Base-by-base conservation (phyloP, 192 early-diverging fungal species). In the Entomortierella parvispora region DNA sequence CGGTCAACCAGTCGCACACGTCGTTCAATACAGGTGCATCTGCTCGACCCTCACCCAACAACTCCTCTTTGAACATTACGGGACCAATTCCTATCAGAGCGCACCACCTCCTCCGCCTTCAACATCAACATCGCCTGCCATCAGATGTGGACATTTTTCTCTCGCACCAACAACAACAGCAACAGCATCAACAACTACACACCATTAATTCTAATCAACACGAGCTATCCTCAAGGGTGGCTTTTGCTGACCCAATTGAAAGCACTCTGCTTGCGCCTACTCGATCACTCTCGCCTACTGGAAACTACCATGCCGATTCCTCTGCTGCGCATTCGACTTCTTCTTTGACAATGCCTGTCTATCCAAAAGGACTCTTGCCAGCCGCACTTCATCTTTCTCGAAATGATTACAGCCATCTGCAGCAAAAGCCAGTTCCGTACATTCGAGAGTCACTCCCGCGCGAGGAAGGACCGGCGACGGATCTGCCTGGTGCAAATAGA, bases 361-460 rank as follows among this genome's bases (percentile, higher is more conserved):
- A 28, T 23, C 25, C 32, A n/a, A 63, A 25, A 20, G 48, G n/a
- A 9, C 23, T 25, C 9, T 22, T 25, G n/a, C 23, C 48, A 20
- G 20, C 48, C 8, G 48, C 48, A 2, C 52, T 43, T 31, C 50
- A 55, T 53, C 34, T 9, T 33, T n/a, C 49, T 50, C 0, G 29
- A 61, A 3, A 18, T 61, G 9, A 51, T 53, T n/a, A n/a, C 29
- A 48, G 65, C 2, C 37, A 58, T 17, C 65, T 57, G 9, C 64
- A 68, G 23, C 34, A 62, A 61, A 23, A 58, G 6, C 26, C 62
- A 4, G 51, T 64, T 0, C 74, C 74, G 1, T 77, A 77, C 57
- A 26, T 77, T 31, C 65, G 74, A 10, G 74, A 77, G 29, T 60
- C 62, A 15, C 18, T 77, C 20, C 54, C 66, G n/a, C 62, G 70